Conservation (phyloP, 1,284 basidiomycete species). For the Tilletia setariae region DNA sequence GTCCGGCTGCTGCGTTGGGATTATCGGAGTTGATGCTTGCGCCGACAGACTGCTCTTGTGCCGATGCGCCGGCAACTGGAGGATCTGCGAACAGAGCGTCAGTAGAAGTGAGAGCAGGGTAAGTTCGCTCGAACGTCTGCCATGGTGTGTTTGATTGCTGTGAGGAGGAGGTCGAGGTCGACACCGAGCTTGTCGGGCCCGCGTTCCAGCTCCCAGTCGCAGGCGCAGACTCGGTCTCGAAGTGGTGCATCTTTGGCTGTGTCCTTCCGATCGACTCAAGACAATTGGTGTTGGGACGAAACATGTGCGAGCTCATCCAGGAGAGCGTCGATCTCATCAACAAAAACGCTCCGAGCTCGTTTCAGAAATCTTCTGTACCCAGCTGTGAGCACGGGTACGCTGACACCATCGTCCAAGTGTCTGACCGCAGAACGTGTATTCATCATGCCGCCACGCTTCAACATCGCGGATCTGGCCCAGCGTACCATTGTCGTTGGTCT, state of each 20-base stretch:
- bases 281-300: not conserved
- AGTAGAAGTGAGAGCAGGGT: not conserved
- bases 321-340: not conserved
- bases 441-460: constrained; percentile 26
- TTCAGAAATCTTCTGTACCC: not conserved
- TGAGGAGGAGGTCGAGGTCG: not conserved
- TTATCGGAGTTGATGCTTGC: not conserved
- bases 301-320: not conserved
- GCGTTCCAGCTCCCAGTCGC: not conserved
- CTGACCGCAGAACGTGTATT: too few species aligned
- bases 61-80: too few species aligned
- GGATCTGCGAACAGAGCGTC: too few species aligned
- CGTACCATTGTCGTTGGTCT: constrained; percentile 40
- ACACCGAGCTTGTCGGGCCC: not conserved
- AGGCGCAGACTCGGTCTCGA: not conserved
- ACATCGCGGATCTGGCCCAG: constrained; percentile 39
- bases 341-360: not conserved
- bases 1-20: not conserved
- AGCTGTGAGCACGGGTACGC: too few species aligned
- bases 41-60: not conserved
- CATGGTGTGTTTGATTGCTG: not conserved
- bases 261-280: not conserved
- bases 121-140: not conserved
- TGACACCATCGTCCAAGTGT: too few species aligned
- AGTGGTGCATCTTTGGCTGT: not conserved